These are phyloP conservation scores for Cornus kousa DNA, from an alignment of 148 eudicot species.

Conservation along the genomic window DNA sequence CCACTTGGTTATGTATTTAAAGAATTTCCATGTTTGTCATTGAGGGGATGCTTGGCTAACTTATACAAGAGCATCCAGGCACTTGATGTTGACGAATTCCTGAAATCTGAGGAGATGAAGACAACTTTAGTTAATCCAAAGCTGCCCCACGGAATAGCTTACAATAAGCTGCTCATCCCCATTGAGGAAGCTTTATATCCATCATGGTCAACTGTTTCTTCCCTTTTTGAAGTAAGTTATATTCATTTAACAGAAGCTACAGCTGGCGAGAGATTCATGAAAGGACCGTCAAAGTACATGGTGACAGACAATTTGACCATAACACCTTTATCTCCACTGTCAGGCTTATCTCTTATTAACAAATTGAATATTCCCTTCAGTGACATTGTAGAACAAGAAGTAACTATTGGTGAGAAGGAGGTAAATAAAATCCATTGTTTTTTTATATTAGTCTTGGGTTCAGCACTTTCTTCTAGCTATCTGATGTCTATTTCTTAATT, in stretches of 20 bases:
- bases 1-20: conserved; percentile 8
- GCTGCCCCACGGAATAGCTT: not conserved
- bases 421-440: not conserved
- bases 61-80: conserved; percentile 3
- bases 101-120: not conserved
- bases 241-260: not conserved
- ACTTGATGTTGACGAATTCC: not conserved
- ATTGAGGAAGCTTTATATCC: not conserved
- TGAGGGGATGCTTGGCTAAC: not conserved
- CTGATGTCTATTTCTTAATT: too few species aligned
- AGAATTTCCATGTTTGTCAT: not conserved
- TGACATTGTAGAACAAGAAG: not conserved
- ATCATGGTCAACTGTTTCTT: not conserved
- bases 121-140: not conserved
- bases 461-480: too few species aligned
- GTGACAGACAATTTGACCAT: not conserved
- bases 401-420: not conserved
- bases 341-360: not conserved
- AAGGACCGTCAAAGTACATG: not conserved
- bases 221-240: not conserved
- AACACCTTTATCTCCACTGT: not conserved
- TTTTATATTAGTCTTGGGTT: too few species aligned
- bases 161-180: not conserved
- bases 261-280: not conserved
- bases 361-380: not conserved